Evolutionary conservation across 768 basidiomycete species (phyloP).

Genomic region (Mycena venus): DNA sequence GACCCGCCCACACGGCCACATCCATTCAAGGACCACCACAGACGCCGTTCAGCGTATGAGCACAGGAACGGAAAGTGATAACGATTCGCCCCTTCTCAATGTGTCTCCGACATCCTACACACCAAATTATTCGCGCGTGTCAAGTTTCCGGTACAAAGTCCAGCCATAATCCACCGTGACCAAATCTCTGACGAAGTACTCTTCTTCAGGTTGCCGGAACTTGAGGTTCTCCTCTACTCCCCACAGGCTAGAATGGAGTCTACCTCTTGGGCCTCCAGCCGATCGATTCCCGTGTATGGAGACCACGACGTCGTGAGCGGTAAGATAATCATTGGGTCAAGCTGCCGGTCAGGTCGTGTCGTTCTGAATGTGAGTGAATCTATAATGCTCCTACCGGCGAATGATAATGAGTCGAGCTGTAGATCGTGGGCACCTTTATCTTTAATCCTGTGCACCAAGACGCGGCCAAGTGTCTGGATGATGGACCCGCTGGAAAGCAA

Average conservation of each 20-base stretch:
- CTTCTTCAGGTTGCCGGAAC: slow-evolving; percentile 12
- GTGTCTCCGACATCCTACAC: neutral
- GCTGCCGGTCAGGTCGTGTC: slow-evolving; percentile 49
- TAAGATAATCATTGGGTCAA: slow-evolving; percentile 53
- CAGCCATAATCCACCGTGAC: neutral
- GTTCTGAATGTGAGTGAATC: slow-evolving; percentile 42
- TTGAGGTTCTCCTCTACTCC: slow-evolving; percentile 29
- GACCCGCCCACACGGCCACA: neutral
- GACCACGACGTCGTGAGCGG: slow-evolving; percentile 57
- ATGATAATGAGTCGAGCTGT: neutral
- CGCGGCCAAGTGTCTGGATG: slow-evolving; percentile 31
- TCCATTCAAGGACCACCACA: neutral
- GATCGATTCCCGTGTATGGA: slow-evolving; percentile 49
- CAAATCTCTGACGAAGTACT: neutral
- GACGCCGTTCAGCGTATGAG: neutral
- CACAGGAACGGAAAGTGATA: neutral
- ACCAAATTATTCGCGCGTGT: slow-evolving; percentile 20
- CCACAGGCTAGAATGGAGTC: neutral
- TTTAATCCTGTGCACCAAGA: neutral
- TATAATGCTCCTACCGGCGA: neutral
- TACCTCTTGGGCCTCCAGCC: slow-evolving; percentile 6
- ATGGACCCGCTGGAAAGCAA: neutral
- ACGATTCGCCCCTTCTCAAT: neutral
- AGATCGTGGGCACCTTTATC: slow-evolving; percentile 16
- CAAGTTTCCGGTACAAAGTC: slow-evolving; percentile 25